Evolutionary conservation across 83 land plant genomes (phyloP).

Genomic region (Larix sibirica): DNA sequence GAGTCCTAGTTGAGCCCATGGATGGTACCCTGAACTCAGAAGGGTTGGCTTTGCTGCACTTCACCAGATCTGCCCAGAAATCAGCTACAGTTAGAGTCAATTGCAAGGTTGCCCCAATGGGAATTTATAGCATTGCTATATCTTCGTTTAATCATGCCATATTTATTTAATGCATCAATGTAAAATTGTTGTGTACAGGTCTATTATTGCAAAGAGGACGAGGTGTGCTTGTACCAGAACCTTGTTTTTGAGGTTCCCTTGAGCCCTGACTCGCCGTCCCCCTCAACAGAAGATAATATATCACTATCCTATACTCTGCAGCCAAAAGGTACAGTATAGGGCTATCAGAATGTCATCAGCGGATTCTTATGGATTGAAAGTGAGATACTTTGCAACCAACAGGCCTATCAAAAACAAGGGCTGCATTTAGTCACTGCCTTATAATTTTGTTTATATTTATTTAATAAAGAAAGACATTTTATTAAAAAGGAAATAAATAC

Average conservation of each 20-base stretch:
- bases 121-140: neutral
- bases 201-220: conserved; percentile 79
- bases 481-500: too few relatives aligned
- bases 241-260: conserved; percentile 66
- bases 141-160: neutral
- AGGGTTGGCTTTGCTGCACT: conserved; percentile 68
- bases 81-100: conserved; percentile 54
- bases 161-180: neutral
- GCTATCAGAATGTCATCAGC: too few relatives aligned
- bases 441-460: too few relatives aligned
- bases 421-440: too few relatives aligned
- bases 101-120: conserved; percentile 68
- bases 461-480: too few relatives aligned
- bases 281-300: conserved; percentile 36
- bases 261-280: conserved; percentile 19
- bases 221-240: conserved; percentile 66
- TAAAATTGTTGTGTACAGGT: conserved; percentile 34
- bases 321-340: conserved; percentile 29
- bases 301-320: conserved; percentile 36
- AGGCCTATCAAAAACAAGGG: too few relatives aligned
- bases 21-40: conserved; percentile 60
- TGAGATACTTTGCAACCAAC: too few relatives aligned
- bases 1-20: conserved; percentile 53
- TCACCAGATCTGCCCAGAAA: conserved; percentile 47
- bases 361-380: too few relatives aligned